Base-by-base conservation (phyloP, 2,329 filamentous ascomycete genomes). In the Talaromyces islandicus region DNA sequence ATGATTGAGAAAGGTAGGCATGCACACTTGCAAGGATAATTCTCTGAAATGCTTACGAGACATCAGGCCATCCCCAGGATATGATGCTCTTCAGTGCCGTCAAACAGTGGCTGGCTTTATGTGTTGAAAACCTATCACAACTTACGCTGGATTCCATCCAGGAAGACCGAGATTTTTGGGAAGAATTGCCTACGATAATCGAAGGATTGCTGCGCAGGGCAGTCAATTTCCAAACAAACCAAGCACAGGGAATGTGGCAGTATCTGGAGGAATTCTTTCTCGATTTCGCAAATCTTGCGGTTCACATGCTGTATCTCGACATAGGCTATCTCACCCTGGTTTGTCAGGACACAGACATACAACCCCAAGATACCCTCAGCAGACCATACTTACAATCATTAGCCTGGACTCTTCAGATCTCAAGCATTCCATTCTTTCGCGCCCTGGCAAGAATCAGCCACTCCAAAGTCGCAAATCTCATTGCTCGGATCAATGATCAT, bases 131-230 rank as follows among this genome's bases (percentile, higher is more conserved):
- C 30, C 62, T 77, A 24, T 66, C 75, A 41, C 68, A 67, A 21
- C 62, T 79, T 4, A 69, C 72, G 0, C 64, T 69, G 21, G 71
- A 75, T 50, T 65, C 73, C 6, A 68, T 75, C 41, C 59, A 69
- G 9, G 72, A 78, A 11, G 73, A 80, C 38, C 68, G 68, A 25
- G 75, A 77, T 5, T 78, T 81, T 61, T 81, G 79, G 78, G 72
- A 76, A 32, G 70, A 74, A 14, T 55, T 81, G 9, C 78, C 78
- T 11, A 62, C 61, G 2, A 48, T 80, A 19, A 60, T 78, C 24
- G 76, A 79, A 60, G 63, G 62, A 50, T 62, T 81, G 29, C 63
- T 80, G 54, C 72, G 74, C 59, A 70, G 79, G 68, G 60, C 64
- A 74, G 64, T 68, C 21, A 65, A 70, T 54, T 66, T 77, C 38